Conservation (phyloP, 306 rosid species). For the Oxytropis ochrocephala region DNA sequence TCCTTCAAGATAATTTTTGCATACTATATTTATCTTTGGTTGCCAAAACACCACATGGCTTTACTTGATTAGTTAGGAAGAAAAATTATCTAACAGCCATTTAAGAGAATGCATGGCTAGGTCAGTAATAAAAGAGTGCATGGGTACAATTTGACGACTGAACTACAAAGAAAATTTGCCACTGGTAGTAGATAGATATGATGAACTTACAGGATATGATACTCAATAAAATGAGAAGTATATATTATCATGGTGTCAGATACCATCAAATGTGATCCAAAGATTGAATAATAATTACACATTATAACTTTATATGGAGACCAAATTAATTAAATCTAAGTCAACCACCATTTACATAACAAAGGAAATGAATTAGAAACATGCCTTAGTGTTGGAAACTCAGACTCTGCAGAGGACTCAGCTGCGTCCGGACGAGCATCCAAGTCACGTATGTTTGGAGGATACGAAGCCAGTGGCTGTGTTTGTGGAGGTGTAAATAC, state of each 20-base stretch:
- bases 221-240: not conserved
- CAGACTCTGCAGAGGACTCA: conserved; percentile 73
- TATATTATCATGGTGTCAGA: conserved; percentile 3
- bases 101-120: not conserved
- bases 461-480: conserved; percentile 76
- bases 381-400: conserved; percentile 82
- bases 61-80: not conserved
- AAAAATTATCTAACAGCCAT: not conserved
- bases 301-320: not conserved
- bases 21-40: not conserved
- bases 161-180: not conserved
- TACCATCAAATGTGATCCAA: not conserved
- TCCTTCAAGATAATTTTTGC: not conserved
- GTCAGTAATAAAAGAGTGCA: not conserved
- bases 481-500: conserved; percentile 94
- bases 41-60: not conserved
- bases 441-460: conserved; percentile 55
- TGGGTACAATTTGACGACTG: not conserved
- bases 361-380: conserved; percentile 2
- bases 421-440: conserved; percentile 49
- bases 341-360: conserved; percentile 6
- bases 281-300: not conserved
- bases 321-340: conserved; percentile 1
- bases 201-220: not conserved
- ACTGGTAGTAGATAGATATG: not conserved